These are phyloP conservation scores for Aspergillus bertholletiae DNA, from an alignment of 495 filamentous ascomycete genomes.

Conservation along the genomic window DNA sequence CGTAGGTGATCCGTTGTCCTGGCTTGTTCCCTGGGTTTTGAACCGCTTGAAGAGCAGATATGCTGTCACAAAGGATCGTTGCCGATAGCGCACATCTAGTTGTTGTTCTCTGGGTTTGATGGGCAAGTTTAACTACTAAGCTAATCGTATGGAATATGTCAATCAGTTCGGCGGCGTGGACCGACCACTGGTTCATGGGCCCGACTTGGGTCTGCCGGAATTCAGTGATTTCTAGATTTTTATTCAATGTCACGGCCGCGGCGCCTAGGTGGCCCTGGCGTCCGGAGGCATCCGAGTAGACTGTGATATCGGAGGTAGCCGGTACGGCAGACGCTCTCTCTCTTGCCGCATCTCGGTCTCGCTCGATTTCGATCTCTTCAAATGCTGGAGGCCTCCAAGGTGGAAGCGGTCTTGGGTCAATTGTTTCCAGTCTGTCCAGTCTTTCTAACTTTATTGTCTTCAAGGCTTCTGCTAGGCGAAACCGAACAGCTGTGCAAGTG, in stretches of 20 bases:
- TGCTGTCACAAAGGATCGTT: background rate
- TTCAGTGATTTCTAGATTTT: too few relatives aligned
- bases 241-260: conserved; percentile 8
- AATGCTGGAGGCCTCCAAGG: conserved; percentile 11
- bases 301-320: conserved; percentile 1
- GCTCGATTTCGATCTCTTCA: conserved; percentile 13
- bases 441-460: conserved; percentile 14
- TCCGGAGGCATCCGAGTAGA: conserved; percentile 14
- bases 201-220: too few relatives aligned
- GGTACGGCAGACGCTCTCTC: background rate
- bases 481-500: conserved; percentile 2
- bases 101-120: background rate
- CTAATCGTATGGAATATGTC: background rate
- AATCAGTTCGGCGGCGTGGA: too few relatives aligned
- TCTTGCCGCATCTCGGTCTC: conserved; percentile 13
- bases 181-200: too few relatives aligned
- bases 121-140: background rate
- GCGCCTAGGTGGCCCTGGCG: conserved; percentile 10
- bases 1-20: background rate
- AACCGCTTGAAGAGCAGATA: background rate
- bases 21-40: background rate
- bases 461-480: conserved; percentile 15
- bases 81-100: background rate
- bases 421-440: conserved; percentile 16
- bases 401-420: conserved; percentile 14